A percentile compares a stretch with the other conserved stretches of the same genome.
phyloP scores from a whole-genome alignment of 257 asterid genomes.

The Solanum lignicaule region DNA sequence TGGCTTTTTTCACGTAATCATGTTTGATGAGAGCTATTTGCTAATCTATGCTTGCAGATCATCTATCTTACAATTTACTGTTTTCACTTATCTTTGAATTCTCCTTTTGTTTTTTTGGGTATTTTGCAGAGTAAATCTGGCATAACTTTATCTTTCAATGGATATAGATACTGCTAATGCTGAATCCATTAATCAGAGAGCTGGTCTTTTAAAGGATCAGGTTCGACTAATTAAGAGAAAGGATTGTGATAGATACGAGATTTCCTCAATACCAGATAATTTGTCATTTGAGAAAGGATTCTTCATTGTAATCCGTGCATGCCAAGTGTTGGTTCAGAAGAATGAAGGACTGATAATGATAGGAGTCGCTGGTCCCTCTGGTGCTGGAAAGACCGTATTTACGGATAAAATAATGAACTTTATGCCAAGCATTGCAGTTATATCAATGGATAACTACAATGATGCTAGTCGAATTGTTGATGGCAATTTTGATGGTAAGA shows the following conservation, averaged over 20 bases:
- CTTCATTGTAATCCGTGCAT: slow-evolving; percentile 80
- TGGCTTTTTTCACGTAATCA: not conserved
- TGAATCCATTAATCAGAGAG: slow-evolving; percentile 39
- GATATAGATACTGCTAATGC: slow-evolving; percentile 30
- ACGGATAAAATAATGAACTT: slow-evolving; percentile 63
- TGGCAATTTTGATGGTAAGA: slow-evolving; percentile 90
- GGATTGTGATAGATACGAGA: slow-evolving; percentile 69
- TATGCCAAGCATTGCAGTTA: slow-evolving; percentile 88
- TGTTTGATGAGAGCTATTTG: not conserved
- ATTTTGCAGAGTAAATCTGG: slow-evolving; percentile 18
- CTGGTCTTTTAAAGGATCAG: slow-evolving; percentile 84
- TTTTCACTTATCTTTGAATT: not conserved
- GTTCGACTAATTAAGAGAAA: slow-evolving; percentile 72
- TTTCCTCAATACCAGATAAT: slow-evolving; percentile 57
- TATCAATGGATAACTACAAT: slow-evolving; percentile 96
- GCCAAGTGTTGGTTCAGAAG: slow-evolving; percentile 77
- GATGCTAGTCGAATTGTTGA: slow-evolving; percentile 92
- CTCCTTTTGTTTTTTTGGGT: not conserved
- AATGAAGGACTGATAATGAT: slow-evolving; percentile 76
- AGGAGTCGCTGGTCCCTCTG: slow-evolving; percentile 97
- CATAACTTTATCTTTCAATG: slow-evolving; percentile 27
- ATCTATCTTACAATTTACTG: not conserved
- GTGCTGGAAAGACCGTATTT: slow-evolving; percentile 88
- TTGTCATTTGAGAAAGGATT: slow-evolving; percentile 96
- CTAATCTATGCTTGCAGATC: not conserved